Base-by-base conservation (phyloP, 1,284 basidiomycete genomes). In the Fomitopsis betulina region DNA sequence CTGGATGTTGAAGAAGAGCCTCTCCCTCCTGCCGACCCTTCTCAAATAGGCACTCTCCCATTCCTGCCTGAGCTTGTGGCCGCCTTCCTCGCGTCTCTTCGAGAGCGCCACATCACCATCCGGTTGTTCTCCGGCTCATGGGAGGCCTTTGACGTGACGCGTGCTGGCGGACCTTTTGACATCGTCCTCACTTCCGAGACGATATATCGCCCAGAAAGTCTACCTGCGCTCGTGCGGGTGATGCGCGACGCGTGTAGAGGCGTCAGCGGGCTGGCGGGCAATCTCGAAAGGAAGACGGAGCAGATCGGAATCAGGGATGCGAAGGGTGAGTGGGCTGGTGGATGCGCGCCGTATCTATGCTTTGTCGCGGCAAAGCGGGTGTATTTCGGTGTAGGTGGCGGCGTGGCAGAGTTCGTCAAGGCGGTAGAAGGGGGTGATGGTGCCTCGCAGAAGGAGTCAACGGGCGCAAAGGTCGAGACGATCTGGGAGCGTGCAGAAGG, bases 351-450 rank as follows among this genome's bases (percentile, higher is more conserved):
- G 38, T 72, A 73, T 61, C 43, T 82, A 9, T 91, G 87, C 65
- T 79, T 95, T 15, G 86, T 94, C 5, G 91, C 93, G 0, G 88
- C 87, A 15, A 98, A 96, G 74, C 81, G 94, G 8, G 76, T 98
- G 30, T 98, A 99, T 71, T 98, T 98, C 74, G 96, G 96, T 15
- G 94, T 98, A 3, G 96, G 96, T 0, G 96, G 96, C 0, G 93
- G 94, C 0, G 78, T 94, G 8, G 75, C 82, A 23, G 87, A 89
- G 58, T 97, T 98, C 70, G 70, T 86, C 19, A 68, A 71, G 32
- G 76, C 75, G 2, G 79, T 94, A 0, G 74, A 81, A 58, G 68
- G 67, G 30, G 32, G n/a, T 2, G 68, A 65, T 1, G 56, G 65
- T n/a, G 51, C 63, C 23, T 12, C n/a, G 25, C 23, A 1, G 45